Evolutionary conservation across 2,329 filamentous ascomycete species (phyloP).

Genomic region (Coniochaeta prunicola): DNA sequence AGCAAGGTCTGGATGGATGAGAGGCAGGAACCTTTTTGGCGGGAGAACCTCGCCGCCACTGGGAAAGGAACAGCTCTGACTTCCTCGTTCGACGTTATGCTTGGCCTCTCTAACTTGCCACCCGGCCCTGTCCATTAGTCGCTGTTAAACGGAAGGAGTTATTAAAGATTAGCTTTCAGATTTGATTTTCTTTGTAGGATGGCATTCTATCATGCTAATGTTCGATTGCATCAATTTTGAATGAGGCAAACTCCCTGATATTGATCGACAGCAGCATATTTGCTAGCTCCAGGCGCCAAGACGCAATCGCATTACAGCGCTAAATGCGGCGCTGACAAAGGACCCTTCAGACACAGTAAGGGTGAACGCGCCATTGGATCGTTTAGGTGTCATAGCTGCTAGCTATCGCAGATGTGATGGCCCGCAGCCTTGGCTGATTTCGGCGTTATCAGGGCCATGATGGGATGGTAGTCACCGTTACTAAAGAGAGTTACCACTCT

Average conservation of each 20-base stretch:
- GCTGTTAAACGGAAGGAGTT: too few relatives aligned
- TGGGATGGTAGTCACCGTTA: background rate
- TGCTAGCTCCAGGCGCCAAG: background rate
- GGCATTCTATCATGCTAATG: too few relatives aligned
- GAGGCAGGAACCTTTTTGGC: too few relatives aligned
- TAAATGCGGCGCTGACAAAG: slow-evolving; percentile 1
- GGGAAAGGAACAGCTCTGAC: too few relatives aligned
- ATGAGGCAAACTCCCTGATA: background rate
- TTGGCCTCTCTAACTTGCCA: too few relatives aligned
- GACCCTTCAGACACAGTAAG: background rate
- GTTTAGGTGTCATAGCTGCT: background rate
- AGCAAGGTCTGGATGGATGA: background rate
- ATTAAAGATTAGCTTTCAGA: too few relatives aligned
- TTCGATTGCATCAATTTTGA: background rate
- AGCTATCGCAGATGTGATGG: background rate
- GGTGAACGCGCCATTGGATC: background rate
- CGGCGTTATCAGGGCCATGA: background rate
- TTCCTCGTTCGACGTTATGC: too few relatives aligned
- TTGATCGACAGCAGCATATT: background rate
- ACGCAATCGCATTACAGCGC: background rate
- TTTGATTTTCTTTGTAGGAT: too few relatives aligned
- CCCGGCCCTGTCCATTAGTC: too few relatives aligned
- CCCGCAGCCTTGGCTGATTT: background rate
- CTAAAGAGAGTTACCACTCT: background rate
- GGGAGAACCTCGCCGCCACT: too few relatives aligned